phyloP scores from a whole-genome alignment of 805 yeast species.

The Scheffersomyces ergatensis region DNA sequence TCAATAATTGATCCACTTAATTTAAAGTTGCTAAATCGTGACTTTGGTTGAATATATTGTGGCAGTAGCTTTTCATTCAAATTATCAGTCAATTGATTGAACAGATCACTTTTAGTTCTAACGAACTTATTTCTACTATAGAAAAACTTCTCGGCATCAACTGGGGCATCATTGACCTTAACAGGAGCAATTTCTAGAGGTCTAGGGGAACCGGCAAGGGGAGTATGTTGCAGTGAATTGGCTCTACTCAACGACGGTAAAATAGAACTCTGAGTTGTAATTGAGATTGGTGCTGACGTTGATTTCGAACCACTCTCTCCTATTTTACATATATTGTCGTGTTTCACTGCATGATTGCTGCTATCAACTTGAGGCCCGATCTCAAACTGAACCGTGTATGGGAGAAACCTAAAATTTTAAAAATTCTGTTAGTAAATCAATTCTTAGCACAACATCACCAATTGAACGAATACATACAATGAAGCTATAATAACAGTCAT shows the following conservation, averaged over 20 bases:
- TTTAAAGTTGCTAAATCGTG: constrained; percentile 29
- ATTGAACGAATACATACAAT: constrained; percentile 42
- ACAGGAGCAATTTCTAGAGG: not conserved
- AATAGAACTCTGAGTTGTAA: constrained; percentile 20
- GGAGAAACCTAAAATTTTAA: constrained; percentile 49
- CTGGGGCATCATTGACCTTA: constrained; percentile 21
- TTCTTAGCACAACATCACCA: not conserved
- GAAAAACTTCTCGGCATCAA: constrained; percentile 55
- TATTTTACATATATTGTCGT: not conserved
- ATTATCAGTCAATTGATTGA: constrained; percentile 16
- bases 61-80: constrained; percentile 23
- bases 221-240: constrained; percentile 19
- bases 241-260: constrained; percentile 39
- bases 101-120: constrained; percentile 1
- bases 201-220: not conserved
- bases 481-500: constrained; percentile 76
- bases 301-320: constrained; percentile 1
- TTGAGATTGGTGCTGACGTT: constrained; percentile 6
- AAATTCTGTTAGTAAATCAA: constrained; percentile 12
- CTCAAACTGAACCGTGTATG: constrained; percentile 71
- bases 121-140: not conserved
- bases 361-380: constrained; percentile 4
- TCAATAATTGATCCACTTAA: constrained; percentile 35
- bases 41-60: constrained; percentile 44
- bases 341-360: constrained; percentile 1